Evolutionary conservation across 148 eudicot species (phyloP), one percentile per base, ranked within the genome.

Genomic region (Amaranthus hypochondriacus): DNA sequence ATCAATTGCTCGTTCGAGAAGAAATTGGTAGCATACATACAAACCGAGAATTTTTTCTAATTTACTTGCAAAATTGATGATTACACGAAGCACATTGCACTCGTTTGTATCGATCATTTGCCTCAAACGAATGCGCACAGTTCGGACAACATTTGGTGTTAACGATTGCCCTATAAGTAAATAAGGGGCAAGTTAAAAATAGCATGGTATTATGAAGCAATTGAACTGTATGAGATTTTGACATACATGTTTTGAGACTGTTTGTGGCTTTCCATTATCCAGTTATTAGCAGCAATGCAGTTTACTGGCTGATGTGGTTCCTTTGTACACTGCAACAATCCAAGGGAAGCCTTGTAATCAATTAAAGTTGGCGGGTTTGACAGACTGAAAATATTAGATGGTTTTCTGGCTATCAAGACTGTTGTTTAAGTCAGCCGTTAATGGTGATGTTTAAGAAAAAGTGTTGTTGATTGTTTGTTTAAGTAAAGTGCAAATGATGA

Each of bases 41-140:
- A 77, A 42, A 49, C 10, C 4, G 8, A 43, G 49, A 48, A 15
- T 28, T 66, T 11, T n/a, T 12, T 14, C 3, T 18, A 3, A 49
- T 47, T 75, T 75, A 78, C 81, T 65, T 12, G 69, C 77, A 78
- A 48, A 78, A 78, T 13, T 78, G 69, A 42, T 18, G 54, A 46
- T 48, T 52, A n/a, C 81, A 78, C 44, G 5, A 5, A 3, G 43
- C 2, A 39, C 81, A 78, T 61, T 73, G 12, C 50, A 61, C 28
- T 5, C 5, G 63, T 44, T 68, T 73, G 9, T 6, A 1, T 18
- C 5, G 10, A 8, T 39, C 62, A 10, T 48, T 47, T 11, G 14
- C 6, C 6, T 21, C 58, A 11, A 78, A 4, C 5, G 56, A 2
- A 18, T 0, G 44, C 43, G 44, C 11, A 73, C 81, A 78, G 8